Evolutionary conservation across 345 rosid genomes (phyloP), one percentile per base, ranked within the genome.

Genomic region (Syzygium jambos): DNA sequence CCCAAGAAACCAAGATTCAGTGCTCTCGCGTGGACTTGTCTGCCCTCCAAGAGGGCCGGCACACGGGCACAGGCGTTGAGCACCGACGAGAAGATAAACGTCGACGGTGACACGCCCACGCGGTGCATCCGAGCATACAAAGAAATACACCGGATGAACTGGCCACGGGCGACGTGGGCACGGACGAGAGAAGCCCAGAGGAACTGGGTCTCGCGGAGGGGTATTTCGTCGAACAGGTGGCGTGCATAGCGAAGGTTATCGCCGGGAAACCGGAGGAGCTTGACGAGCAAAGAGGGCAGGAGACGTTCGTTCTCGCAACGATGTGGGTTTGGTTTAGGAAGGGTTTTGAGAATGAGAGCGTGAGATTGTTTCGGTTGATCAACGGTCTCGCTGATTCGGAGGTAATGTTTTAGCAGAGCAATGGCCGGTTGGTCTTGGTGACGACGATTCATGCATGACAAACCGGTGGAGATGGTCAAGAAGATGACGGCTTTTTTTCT

Each of bases 1-100:
- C 84, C 65, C 86, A 86, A 89, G 84, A 89, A 92, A 56, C 95
- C 95, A 5, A 94, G 93, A 84, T 92, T 91, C 6, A 93, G 87
- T 0, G 93, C 91, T 17, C 91, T 88, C 7, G 95, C 87, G 25
- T 96, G 98, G 52, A 95, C 89, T 25, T 92, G 89, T 78, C 90
- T 92, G 25, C 96, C 96, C 55, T 91, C 91, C 0, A 86, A 27
- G 1, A 90, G 85, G 21, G 89, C 89, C 11, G 91, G 93, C 15
- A 92, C 19, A 30, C 92, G 92, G 14, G 95, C 94, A 85, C 98
- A 96, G 11, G 98, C 95, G 84, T 92, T 95, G 90, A 95, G 94
- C 77, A 95, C 91, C 38, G 94, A 92, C 85, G 97, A 95, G 93
- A 95, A 93, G 85, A 95, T 93, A 85, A 91, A 92, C 87, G 92